Conservation (phyloP, 2,329 filamentous ascomycete genomes). For the Remersonia thermophila region DNA sequence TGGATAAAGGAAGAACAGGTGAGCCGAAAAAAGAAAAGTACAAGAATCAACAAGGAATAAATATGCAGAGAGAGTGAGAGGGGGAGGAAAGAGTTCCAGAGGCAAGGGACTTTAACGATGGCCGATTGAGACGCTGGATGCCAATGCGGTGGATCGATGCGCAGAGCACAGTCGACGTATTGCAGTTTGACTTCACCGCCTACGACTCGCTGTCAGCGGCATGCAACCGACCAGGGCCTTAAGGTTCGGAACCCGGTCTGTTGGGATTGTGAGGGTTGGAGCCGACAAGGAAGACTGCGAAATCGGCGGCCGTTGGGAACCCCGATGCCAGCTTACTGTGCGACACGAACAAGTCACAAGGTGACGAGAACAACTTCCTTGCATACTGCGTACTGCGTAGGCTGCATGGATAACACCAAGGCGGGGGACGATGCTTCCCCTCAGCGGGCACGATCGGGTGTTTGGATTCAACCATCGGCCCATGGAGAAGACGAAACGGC, state of each 20-base stretch:
- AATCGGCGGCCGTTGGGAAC: slow-evolving; percentile 1
- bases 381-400: neutral
- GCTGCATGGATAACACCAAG: too few relatives aligned
- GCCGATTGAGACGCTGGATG: too few relatives aligned
- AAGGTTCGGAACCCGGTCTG: slow-evolving; percentile 4
- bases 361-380: neutral
- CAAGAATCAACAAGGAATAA: too few relatives aligned
- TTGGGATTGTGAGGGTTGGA: slow-evolving; percentile 8
- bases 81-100: too few relatives aligned
- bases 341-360: neutral
- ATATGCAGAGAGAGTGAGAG: too few relatives aligned
- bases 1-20: too few relatives aligned
- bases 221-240: slow-evolving; percentile 6
- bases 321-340: neutral
- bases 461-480: slow-evolving; percentile 2
- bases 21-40: too few relatives aligned
- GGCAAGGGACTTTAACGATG: too few relatives aligned
- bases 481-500: neutral
- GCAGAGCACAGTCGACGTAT: too few relatives aligned
- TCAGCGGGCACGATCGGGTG: too few relatives aligned
- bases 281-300: slow-evolving; percentile 1
- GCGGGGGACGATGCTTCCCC: too few relatives aligned
- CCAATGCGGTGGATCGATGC: too few relatives aligned
- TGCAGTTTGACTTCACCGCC: slow-evolving; percentile 10
- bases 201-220: slow-evolving; percentile 1